Percentiles rank a stretch among this genome's conserved stretches.
These are phyloP conservation scores for Lepiota brunneoincarnata DNA, from an alignment of 768 basidiomycete species.

Conservation along the genomic window DNA sequence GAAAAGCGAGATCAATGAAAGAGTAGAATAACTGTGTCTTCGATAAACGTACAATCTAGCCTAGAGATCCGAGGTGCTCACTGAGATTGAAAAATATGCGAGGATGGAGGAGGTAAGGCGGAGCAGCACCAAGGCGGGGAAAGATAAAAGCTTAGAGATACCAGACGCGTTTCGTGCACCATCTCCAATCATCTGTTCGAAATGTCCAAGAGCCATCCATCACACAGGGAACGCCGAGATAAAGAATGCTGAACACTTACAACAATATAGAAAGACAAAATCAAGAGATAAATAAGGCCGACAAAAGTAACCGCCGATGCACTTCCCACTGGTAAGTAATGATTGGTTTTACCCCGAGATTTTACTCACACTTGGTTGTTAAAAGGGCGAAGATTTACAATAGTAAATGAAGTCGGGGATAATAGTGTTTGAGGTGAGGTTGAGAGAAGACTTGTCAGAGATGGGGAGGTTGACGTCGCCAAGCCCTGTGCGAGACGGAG, in stretches of 20 bases:
- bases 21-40: constrained; percentile 54
- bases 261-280: constrained; percentile 39
- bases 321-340: constrained; percentile 22
- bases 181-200: constrained; percentile 29
- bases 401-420: constrained; percentile 43
- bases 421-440: constrained; percentile 50
- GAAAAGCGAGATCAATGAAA: constrained; percentile 58
- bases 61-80: constrained; percentile 16
- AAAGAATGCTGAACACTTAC: constrained; percentile 22
- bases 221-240: no score
- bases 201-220: neutral
- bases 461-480: constrained; percentile 12
- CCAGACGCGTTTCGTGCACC: constrained; percentile 38
- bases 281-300: constrained; percentile 55
- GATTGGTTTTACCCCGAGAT: neutral
- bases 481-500: constrained; percentile 15
- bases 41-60: neutral
- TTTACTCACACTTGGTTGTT: constrained; percentile 56
- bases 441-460: constrained; percentile 32
- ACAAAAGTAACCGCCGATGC: constrained; percentile 54
- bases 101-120: constrained; percentile 30
- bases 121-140: constrained; percentile 30
- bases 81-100: constrained; percentile 37
- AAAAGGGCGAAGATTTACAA: constrained; percentile 57
- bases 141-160: constrained; percentile 27